These are phyloP conservation scores for Letharia columbiana DNA, from an alignment of 495 filamentous ascomycete species.

Conservation along the genomic window DNA sequence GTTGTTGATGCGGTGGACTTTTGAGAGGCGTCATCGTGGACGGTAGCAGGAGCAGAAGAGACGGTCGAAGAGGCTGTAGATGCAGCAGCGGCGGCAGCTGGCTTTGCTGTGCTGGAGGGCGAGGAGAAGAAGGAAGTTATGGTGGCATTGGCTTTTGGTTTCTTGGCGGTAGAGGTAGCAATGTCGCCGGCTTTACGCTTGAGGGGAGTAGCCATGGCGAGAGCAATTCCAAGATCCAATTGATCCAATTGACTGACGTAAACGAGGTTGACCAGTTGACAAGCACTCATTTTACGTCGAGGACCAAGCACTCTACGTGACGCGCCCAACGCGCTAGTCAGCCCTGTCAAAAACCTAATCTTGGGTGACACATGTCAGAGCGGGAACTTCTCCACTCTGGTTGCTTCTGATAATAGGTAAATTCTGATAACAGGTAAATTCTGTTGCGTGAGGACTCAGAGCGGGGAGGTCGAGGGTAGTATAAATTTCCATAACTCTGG, in stretches of 20 bases:
- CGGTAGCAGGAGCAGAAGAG: slow-evolving; percentile 14
- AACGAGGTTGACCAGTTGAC: too few species aligned
- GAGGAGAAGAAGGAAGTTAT: slow-evolving; percentile 60
- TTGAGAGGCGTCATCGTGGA: slow-evolving; percentile 16
- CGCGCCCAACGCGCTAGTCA: slow-evolving; percentile 1
- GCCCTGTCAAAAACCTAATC: neutral
- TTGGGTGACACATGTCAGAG: neutral
- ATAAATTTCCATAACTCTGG: neutral
- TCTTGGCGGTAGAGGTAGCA: slow-evolving; percentile 49
- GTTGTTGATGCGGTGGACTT: slow-evolving; percentile 38
- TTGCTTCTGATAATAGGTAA: too few species aligned
- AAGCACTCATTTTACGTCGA: neutral
- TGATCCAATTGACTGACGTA: neutral
- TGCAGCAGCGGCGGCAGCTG: slow-evolving; percentile 11
- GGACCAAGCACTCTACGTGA: neutral
- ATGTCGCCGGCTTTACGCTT: slow-evolving; percentile 61
- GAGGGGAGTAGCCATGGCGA: slow-evolving; percentile 30
- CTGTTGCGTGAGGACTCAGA: neutral
- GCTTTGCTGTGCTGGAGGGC: slow-evolving; percentile 23
- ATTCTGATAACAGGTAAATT: too few species aligned
- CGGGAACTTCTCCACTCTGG: neutral
- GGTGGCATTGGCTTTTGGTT: slow-evolving; percentile 57
- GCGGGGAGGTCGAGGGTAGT: neutral
- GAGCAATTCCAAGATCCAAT: neutral
- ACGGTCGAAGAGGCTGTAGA: slow-evolving; percentile 13